Evolutionary conservation across 768 basidiomycete genomes (phyloP).

Genomic region (Pisolithus tinctorius): DNA sequence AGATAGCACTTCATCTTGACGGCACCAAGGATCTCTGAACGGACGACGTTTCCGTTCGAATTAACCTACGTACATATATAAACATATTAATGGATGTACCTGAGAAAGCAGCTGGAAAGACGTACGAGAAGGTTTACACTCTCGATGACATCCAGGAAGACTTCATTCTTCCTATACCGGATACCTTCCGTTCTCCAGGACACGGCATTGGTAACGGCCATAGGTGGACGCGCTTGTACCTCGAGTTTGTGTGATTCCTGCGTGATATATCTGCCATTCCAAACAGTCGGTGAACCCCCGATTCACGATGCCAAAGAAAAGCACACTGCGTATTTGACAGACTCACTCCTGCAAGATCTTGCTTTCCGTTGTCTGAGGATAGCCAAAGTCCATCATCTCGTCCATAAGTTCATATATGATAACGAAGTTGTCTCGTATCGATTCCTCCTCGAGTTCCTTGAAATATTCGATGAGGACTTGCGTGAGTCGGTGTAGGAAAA

Average conservation of each 20-base stretch:
- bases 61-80: constrained; percentile 60
- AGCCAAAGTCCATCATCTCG: constrained; percentile 99
- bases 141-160: constrained; percentile 97
- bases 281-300: background rate
- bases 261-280: constrained; percentile 74
- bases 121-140: constrained; percentile 91
- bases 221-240: constrained; percentile 85
- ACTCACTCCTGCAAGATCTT: constrained; percentile 95
- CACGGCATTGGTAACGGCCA: constrained; percentile 97
- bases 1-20: constrained; percentile 99
- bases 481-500: constrained; percentile 90
- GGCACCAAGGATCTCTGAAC: constrained; percentile 96
- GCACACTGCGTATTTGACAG: background rate
- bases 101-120: constrained; percentile 5
- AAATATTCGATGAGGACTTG: constrained; percentile 97
- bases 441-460: constrained; percentile 99
- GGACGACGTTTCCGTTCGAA: constrained; percentile 92
- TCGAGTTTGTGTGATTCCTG: constrained; percentile 98
- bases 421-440: constrained; percentile 98
- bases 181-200: constrained; percentile 99
- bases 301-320: background rate
- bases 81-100: background rate
- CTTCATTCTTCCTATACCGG: constrained; percentile 96
- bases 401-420: constrained; percentile 98
- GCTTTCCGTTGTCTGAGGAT: constrained; percentile 97